These are phyloP conservation scores for Platismatia glauca DNA, from an alignment of 495 filamentous ascomycete species.

Conservation along the genomic window DNA sequence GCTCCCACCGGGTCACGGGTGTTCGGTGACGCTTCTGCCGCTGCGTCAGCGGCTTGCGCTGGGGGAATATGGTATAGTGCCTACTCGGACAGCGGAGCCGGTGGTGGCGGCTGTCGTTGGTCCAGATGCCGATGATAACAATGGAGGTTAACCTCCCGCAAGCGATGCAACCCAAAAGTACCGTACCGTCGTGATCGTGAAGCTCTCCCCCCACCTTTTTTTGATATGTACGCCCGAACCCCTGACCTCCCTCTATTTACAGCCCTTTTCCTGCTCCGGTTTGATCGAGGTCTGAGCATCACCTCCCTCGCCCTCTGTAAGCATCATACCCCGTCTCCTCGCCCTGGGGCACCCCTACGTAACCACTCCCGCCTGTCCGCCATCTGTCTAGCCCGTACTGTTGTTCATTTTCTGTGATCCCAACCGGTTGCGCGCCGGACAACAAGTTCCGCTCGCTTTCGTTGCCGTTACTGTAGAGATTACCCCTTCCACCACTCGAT, in stretches of 20 bases:
- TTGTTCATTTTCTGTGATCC: slow-evolving; percentile 22
- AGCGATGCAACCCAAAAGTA: background rate
- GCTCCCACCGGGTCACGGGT: too few species aligned
- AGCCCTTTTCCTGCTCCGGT: background rate
- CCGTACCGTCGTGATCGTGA: background rate
- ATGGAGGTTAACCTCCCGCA: background rate
- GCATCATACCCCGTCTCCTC: slow-evolving; percentile 39
- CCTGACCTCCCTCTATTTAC: background rate
- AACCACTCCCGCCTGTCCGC: slow-evolving; percentile 41
- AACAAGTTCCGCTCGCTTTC: slow-evolving; percentile 41
- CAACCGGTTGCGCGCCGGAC: slow-evolving; percentile 35
- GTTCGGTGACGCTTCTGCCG: background rate
- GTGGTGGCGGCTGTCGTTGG: background rate
- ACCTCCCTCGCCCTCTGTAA: slow-evolving; percentile 32
- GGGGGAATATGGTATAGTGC: too few species aligned
- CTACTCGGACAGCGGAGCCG: too few species aligned
- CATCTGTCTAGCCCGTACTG: slow-evolving; percentile 36
- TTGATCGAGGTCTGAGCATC: slow-evolving; percentile 14
- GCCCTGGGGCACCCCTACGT: slow-evolving; percentile 34
- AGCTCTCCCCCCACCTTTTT: background rate
- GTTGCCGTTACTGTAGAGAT: slow-evolving; percentile 32
- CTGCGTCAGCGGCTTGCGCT: slow-evolving; percentile 1
- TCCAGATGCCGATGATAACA: too few species aligned
- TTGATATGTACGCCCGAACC: too few species aligned
- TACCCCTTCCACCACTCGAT: slow-evolving; percentile 15